Base-by-base conservation (phyloP, 495 filamentous ascomycete genomes). In the Hypomontagnella submonticulosa region DNA sequence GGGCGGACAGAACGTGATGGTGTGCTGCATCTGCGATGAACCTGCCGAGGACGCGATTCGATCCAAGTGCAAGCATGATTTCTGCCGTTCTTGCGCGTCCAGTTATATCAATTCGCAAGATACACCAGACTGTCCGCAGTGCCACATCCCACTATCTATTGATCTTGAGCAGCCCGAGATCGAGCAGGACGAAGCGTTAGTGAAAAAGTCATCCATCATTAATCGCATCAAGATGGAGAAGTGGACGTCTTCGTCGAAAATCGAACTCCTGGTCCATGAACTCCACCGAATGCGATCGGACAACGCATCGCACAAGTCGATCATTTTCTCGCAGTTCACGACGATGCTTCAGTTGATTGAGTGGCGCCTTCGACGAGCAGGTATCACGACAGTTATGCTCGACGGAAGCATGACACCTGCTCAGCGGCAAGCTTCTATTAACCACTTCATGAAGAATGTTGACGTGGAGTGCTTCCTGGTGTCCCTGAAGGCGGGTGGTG, bases 201-300 rank as follows among this genome's bases (percentile, higher is more conserved):
- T 97, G 27, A 97, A 97, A 84, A 96, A 96, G 74, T 90, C 86
- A 4, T 95, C 91, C 8, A 98, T 99, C 75, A 96, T 97, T 80
- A 97, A 97, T 75, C 90, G 95, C 38, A 97, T 98, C 72, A 89
- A 91, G 71, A 97, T 97, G 94, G 90, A 93, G 64, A 88, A 96
- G 66, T 99, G 95, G 95, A 96, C 92, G 1, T 96, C 92, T 0
- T 97, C 92, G 2, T 96, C 94, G 42, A 99, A 99, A 79, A 99
- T 99, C 65, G 95, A 99, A 80, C 89, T 93, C 71, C 84, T 98
- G 10, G 88, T 98, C 11, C 94, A 97, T 64, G 93, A 97, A 63
- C 86, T 99, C 1, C 92, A 93, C 80, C 88, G 90, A 72, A 81
- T 97, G 52, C 84, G 95, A 61, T 93, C 87, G 51, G 90, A 93